These are phyloP conservation scores for Articulospora tetracladia DNA, from an alignment of 495 filamentous ascomycete species.

Conservation along the genomic window DNA sequence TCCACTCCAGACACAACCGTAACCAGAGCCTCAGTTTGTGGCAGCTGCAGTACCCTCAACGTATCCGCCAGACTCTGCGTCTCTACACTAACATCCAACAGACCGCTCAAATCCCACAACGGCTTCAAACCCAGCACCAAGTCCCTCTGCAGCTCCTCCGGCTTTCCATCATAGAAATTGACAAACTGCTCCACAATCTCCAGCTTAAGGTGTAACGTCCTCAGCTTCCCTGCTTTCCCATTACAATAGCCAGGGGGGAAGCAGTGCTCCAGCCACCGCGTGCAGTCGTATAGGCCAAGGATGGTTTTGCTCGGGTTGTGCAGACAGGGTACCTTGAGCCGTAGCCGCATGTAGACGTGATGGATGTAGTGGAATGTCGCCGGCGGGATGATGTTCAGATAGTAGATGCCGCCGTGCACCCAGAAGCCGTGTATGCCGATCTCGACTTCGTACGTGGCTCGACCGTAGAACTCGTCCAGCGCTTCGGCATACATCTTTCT, in stretches of 20 bases:
- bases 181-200: background rate
- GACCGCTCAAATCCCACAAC: too few relatives aligned
- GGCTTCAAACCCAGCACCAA: too few relatives aligned
- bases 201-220: background rate
- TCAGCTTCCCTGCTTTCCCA: background rate
- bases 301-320: too few relatives aligned
- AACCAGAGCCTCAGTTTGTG: too few relatives aligned
- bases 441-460: background rate
- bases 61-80: too few relatives aligned
- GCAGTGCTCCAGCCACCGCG: background rate
- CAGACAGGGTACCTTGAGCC: background rate
- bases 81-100: too few relatives aligned
- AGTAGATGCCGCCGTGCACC: background rate
- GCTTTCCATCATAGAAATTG: background rate
- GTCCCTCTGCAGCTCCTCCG: too few relatives aligned
- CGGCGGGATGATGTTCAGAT: background rate
- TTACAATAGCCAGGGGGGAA: background rate
- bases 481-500: background rate
- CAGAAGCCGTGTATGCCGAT: background rate
- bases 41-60: too few relatives aligned
- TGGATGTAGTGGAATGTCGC: background rate
- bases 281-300: background rate
- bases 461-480: background rate
- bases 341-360: background rate
- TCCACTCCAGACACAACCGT: too few relatives aligned